phyloP scores from a whole-genome alignment of 257 asterid species.

The Plantago elongata region DNA sequence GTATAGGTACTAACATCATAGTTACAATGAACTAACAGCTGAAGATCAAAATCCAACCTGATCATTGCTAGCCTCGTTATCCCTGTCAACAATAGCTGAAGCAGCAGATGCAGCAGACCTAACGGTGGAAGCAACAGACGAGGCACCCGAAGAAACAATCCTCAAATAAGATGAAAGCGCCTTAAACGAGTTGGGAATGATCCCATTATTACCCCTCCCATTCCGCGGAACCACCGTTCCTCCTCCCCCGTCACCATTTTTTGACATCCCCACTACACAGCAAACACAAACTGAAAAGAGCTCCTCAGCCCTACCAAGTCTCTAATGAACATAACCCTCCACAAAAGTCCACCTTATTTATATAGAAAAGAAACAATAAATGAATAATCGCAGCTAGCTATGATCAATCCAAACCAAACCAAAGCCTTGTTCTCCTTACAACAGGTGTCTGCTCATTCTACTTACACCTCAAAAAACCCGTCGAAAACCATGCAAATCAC shows the following conservation, averaged over 20 bases:
- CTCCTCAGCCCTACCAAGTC: slow-evolving; percentile 28
- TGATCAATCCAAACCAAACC: slow-evolving; percentile 20
- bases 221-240: slow-evolving; percentile 38
- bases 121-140: slow-evolving; percentile 72
- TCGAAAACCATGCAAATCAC: slow-evolving; percentile 37
- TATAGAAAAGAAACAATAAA: neutral
- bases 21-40: neutral
- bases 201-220: slow-evolving; percentile 45
- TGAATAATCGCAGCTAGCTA: slow-evolving; percentile 9
- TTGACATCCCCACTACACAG: neutral
- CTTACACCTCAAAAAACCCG: slow-evolving; percentile 45
- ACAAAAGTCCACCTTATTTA: slow-evolving; percentile 10
- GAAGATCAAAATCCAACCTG: slow-evolving; percentile 43
- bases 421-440: slow-evolving; percentile 26
- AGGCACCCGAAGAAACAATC: slow-evolving; percentile 82
- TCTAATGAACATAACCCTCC: slow-evolving; percentile 38
- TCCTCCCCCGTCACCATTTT: slow-evolving; percentile 66
- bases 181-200: slow-evolving; percentile 61
- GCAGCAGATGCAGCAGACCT: slow-evolving; percentile 95
- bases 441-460: slow-evolving; percentile 44
- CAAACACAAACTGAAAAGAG: slow-evolving; percentile 20
- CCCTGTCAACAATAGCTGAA: slow-evolving; percentile 79
- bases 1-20: neutral
- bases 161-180: slow-evolving; percentile 64
- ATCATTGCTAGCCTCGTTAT: slow-evolving; percentile 50